Conservation (phyloP, 2,329 filamentous ascomycete genomes). For the Drechslerella stenobrocha region DNA sequence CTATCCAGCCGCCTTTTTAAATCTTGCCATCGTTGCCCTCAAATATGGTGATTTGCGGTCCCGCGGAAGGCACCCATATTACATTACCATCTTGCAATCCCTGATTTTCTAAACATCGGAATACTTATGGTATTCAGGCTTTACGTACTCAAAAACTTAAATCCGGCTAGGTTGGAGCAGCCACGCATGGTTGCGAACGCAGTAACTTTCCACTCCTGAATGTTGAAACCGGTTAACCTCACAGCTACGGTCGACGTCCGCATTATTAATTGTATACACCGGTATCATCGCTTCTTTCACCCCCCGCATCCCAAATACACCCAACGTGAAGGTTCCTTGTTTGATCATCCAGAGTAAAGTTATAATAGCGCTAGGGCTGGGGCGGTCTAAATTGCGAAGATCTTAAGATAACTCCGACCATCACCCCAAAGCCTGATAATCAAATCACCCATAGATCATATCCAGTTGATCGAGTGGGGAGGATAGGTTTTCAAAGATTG, state of each 20-base stretch:
- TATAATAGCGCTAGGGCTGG: too few relatives aligned
- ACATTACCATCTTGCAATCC: constrained; percentile 19
- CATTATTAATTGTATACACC: too few relatives aligned
- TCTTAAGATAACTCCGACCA: constrained; percentile 23
- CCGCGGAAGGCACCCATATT: constrained; percentile 28
- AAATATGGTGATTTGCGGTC: constrained; percentile 28
- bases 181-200: too few relatives aligned
- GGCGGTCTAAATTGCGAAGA: too few relatives aligned
- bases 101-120: constrained; percentile 22
- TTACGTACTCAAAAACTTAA: too few relatives aligned
- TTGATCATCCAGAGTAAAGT: constrained; percentile 32
- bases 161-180: too few relatives aligned
- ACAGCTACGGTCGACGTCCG: too few relatives aligned
- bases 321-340: constrained; percentile 39
- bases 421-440: constrained; percentile 30
- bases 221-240: too few relatives aligned
- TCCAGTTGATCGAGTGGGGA: neutral
- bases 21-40: constrained; percentile 22
- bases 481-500: constrained; percentile 19
- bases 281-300: constrained; percentile 42
- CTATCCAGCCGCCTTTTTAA: constrained; percentile 28
- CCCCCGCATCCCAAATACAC: constrained; percentile 21
- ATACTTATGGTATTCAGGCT: constrained; percentile 41
- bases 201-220: too few relatives aligned
- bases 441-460: constrained; percentile 27